Percentiles rank a stretch among this genome's conserved stretches.
Conservation (phyloP, 2,329 filamentous ascomycete species). For the Pseudogymnoascus destructans region DNA sequence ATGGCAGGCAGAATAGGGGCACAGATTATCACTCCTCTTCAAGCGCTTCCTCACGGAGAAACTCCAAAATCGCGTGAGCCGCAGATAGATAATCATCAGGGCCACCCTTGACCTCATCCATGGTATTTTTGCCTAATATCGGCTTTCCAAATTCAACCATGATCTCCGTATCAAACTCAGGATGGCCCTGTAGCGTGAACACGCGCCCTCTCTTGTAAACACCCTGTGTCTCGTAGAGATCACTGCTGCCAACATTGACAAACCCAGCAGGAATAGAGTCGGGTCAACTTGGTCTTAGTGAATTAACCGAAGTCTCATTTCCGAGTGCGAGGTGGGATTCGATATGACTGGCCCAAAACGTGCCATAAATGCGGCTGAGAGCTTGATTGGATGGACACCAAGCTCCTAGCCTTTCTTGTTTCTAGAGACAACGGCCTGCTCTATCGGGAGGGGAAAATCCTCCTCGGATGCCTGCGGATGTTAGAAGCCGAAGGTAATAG, state of each 20-base stretch:
- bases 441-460: not conserved
- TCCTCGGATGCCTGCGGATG: not conserved
- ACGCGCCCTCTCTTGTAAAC: conserved; percentile 28
- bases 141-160: conserved; percentile 26
- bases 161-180: conserved; percentile 32
- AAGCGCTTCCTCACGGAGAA: conserved; percentile 19
- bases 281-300: conserved; percentile 26
- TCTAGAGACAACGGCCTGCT: conserved; percentile 10
- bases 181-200: conserved; percentile 32
- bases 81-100: conserved; percentile 23
- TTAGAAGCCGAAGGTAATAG: not conserved
- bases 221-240: conserved; percentile 29
- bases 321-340: not conserved
- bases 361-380: conserved; percentile 19
- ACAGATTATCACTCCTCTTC: too few relatives aligned
- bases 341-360: conserved; percentile 14
- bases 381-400: conserved; percentile 22
- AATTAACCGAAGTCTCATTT: conserved; percentile 28
- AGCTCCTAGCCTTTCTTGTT: conserved; percentile 25
- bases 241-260: conserved; percentile 18
- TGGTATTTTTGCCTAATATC: conserved; percentile 18
- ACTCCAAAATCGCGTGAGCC: conserved; percentile 24
- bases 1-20: too few relatives aligned
- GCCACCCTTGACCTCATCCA: conserved; percentile 18
- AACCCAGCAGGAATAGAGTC: conserved; percentile 14